Evolutionary conservation across 257 asterid genomes (phyloP).

Genomic region (Mentha longifolia): DNA sequence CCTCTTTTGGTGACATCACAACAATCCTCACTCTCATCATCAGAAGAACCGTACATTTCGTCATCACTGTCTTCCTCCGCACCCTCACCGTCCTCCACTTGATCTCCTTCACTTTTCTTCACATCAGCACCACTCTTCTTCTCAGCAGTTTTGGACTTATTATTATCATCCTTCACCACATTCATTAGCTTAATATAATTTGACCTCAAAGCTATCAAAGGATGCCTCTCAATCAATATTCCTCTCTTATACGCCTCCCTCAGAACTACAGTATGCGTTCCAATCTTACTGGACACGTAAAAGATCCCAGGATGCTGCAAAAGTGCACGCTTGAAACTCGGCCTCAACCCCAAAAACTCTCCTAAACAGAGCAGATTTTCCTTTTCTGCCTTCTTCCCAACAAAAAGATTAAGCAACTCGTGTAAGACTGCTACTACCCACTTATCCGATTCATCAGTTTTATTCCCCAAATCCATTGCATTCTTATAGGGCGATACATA

Average conservation of each 20-base stretch:
- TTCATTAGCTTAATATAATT: conserved; percentile 72
- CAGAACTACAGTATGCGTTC: conserved; percentile 74
- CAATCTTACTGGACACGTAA: conserved; percentile 71
- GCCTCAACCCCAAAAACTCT: conserved; percentile 77
- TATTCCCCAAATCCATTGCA: conserved; percentile 54
- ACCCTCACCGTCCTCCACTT: conserved; percentile 39
- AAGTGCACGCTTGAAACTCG: conserved; percentile 78
- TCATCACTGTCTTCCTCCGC: conserved; percentile 51
- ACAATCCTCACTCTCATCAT: conserved; percentile 34
- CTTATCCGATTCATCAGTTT: conserved; percentile 75
- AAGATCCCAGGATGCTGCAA: conserved; percentile 92
- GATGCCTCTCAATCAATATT: conserved; percentile 58
- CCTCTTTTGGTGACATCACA: conserved; percentile 28
- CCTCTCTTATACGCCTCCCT: conserved; percentile 84
- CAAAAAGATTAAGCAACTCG: conserved; percentile 77
- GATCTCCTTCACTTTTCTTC: conserved; percentile 44
- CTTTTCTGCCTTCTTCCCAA: conserved; percentile 82
- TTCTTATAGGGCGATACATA: conserved; percentile 78
- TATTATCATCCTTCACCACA: conserved; percentile 49
- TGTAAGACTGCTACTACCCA: conserved; percentile 80
- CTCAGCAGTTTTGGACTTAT: conserved; percentile 34
- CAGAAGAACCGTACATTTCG: conserved; percentile 27
- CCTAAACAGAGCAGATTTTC: conserved; percentile 72
- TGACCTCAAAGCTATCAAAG: conserved; percentile 66
- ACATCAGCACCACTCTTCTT: conserved; percentile 41